Evolutionary conservation across 2,329 filamentous ascomycete genomes (phyloP).

Genomic region (Bisporella sp.): DNA sequence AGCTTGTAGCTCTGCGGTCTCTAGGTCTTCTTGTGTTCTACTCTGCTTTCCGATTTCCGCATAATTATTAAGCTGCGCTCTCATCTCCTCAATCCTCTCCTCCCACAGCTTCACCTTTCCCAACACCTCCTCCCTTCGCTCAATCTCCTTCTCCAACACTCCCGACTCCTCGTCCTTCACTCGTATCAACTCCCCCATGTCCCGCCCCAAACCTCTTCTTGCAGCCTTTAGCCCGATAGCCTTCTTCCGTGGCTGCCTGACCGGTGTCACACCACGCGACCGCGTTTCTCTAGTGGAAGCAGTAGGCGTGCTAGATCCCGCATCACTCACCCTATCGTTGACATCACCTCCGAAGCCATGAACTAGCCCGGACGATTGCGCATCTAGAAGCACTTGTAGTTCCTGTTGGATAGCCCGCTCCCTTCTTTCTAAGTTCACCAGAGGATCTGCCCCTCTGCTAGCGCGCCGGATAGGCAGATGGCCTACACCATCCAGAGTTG

Average conservation of each 20-base stretch:
- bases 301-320: constrained; percentile 25
- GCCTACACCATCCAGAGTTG: neutral
- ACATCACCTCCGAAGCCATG: constrained; percentile 20
- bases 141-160: constrained; percentile 49
- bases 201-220: constrained; percentile 55
- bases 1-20: constrained; percentile 51
- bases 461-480: neutral
- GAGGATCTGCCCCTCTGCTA: constrained; percentile 15
- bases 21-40: constrained; percentile 46
- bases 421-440: constrained; percentile 37
- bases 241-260: constrained; percentile 47
- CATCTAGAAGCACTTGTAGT: constrained; percentile 51
- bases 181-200: constrained; percentile 56
- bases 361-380: constrained; percentile 43
- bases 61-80: constrained; percentile 47
- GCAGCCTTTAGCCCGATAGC: constrained; percentile 53
- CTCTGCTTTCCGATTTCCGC: constrained; percentile 43
- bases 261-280: constrained; percentile 43
- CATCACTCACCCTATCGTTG: constrained; percentile 28
- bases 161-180: constrained; percentile 64
- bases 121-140: constrained; percentile 49
- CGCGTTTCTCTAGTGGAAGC: constrained; percentile 10
- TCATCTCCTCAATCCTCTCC: constrained; percentile 30
- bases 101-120: constrained; percentile 48
- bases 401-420: constrained; percentile 49